Evolutionary conservation across 306 rosid species (phyloP), one percentile per base, ranked within the genome.

Genomic region (Rosa persica): DNA sequence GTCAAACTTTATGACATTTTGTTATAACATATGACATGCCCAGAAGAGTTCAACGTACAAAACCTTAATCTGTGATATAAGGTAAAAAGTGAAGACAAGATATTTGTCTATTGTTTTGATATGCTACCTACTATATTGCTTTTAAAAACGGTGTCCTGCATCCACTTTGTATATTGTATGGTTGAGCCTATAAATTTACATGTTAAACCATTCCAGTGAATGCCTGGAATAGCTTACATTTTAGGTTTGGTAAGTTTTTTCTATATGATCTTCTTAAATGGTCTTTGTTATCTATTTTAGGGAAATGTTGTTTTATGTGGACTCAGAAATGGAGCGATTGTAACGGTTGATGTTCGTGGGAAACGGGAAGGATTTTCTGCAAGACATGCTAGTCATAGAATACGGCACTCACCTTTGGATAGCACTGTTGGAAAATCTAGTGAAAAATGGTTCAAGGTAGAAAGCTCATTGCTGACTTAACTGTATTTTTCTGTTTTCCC

Each of bases 321-420:
- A 75, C 93, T 94, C 66, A 88, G 98, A 91, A 90, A 94, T 85
- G 98, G 98, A 83, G 88, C 93, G 67, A 87, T 92, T 81, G 84
- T 92, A 76, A 80, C 91, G 6, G 84, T 87, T 79, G 98, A 94
- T 83, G 80, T 77, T 78, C 97, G 98, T 82, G 87, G 86, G 82
- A 90, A 80, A 84, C 83, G 66, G 68, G 89, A 66, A 36, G 78
- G 78, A 34, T 70, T 80, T 82, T 85, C 87, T 6, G 64, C 67
- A 46, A 86, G 91, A 83, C 86, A 77, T 67, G 74, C 70, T 70
- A 81, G 81, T 68, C 94, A 86, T 61, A 80, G 85, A 76, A 87
- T 88, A 67, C 82, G 88, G 40, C 58, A 78, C 67, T 25, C 71
- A 19, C 79, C 89, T 78, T 75, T 77, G 38, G 81, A 74, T 68